A percentile compares a stretch with the other conserved stretches of the same genome.
phyloP scores from a whole-genome alignment of 768 basidiomycete species.

The Calocybe cyanea region DNA sequence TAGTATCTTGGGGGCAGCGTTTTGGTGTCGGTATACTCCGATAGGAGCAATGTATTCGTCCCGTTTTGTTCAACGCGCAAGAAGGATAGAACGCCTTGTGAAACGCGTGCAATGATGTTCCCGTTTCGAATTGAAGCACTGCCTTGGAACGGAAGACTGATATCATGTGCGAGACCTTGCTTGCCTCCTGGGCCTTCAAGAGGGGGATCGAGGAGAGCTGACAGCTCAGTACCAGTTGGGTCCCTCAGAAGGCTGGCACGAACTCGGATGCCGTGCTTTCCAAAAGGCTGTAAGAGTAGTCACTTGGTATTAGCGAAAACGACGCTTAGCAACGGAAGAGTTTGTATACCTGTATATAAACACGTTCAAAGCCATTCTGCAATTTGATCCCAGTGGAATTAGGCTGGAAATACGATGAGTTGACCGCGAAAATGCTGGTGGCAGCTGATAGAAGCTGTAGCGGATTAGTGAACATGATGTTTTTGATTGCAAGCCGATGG shows the following conservation, averaged over 20 bases:
- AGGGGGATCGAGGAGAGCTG: slow-evolving; percentile 32
- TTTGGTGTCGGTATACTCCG: slow-evolving; percentile 30
- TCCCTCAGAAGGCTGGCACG: slow-evolving; percentile 30
- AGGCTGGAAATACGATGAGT: slow-evolving; percentile 21
- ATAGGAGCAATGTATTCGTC: slow-evolving; percentile 22
- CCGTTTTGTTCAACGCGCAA: slow-evolving; percentile 26
- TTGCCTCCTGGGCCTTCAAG: slow-evolving; percentile 30
- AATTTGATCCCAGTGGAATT: slow-evolving; percentile 30
- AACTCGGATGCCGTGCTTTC: slow-evolving; percentile 33
- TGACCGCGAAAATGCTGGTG: background rate
- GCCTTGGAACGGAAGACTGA: slow-evolving; percentile 24
- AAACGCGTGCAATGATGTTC: slow-evolving; percentile 23
- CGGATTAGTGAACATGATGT: background rate
- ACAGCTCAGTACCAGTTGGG: slow-evolving; percentile 30
- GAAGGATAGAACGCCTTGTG: slow-evolving; percentile 25
- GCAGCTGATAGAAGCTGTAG: background rate
- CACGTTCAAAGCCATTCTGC: slow-evolving; percentile 31
- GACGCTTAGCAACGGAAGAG: slow-evolving; percentile 1
- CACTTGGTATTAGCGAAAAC: too few relatives aligned
- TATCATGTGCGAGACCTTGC: slow-evolving; percentile 26
- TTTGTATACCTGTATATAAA: slow-evolving; percentile 27
- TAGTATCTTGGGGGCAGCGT: slow-evolving; percentile 26
- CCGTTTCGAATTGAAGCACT: slow-evolving; percentile 30
- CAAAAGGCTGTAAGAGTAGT: slow-evolving; percentile 25
- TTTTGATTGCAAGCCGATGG: background rate